Evolutionary conservation across 495 filamentous ascomycete genomes (phyloP), one percentile per base, ranked within the genome.

Genomic region (Parachaetomium inaequale): DNA sequence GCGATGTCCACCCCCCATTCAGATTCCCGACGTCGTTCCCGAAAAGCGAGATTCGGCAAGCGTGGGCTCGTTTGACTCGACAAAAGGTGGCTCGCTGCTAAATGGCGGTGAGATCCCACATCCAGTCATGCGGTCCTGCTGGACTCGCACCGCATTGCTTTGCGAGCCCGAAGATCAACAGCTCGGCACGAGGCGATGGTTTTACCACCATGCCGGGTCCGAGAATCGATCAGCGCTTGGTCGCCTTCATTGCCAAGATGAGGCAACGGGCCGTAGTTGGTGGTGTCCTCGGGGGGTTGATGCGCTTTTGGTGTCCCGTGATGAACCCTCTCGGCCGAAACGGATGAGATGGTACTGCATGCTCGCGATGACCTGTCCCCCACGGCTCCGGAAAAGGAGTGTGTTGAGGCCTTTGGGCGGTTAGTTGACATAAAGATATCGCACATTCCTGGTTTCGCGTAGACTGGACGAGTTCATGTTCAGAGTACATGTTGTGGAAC

Each of bases 171-270:
- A 43, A 17, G 36, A 57, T 47, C 28, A 26, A 46, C 40, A 21
- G 14, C 26, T 46, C 26, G 28, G 19, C 21, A 46, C 29, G 40
- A 32, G 28, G 42, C 38, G 25, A n/a, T n/a, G n/a, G 15, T 40
- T 10, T 45, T 43, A 47, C 23, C 40, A 23, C 28, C 12, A 21
- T 15, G 14, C 28, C 26, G 40, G 40, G 28, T n/a, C n/a, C 19
- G 1, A 4, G 28, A 11, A 7, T n/a, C 23, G 40, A 23, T 32
- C 40, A 43, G 3, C 11, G 38, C 5, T 3, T 60, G 25, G 47
- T 43, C 36, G 58, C 58, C 58, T 60, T 60, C 8, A 19, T 7
- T 32, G 46, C 47, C 47, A 60, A 52, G 47, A 43, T 52, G 46
- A 52, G 57, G 58, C 32, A 52, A 52, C 58, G 7, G 17, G 25